Evolutionary conservation across 768 basidiomycete genomes (phyloP).

Genomic region (Sarcodon aspratus): DNA sequence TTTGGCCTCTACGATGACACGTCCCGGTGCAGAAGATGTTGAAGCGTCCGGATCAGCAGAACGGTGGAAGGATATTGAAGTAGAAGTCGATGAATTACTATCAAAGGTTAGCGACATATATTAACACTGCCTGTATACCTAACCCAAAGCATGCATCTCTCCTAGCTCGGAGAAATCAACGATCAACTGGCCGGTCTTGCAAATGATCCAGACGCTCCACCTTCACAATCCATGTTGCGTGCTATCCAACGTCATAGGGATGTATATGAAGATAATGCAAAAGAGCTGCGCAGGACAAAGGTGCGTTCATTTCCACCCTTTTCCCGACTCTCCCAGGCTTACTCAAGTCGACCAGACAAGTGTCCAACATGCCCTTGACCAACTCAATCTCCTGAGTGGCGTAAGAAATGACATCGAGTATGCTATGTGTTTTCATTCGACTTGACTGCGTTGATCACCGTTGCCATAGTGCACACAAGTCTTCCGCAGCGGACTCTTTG

Average conservation of each 20-base stretch:
- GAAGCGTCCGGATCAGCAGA: slow-evolving; percentile 62
- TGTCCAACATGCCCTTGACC: slow-evolving; percentile 72
- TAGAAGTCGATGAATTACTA: slow-evolving; percentile 76
- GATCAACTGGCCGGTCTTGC: slow-evolving; percentile 65
- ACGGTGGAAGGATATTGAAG: slow-evolving; percentile 75
- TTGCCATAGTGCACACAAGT: slow-evolving; percentile 71
- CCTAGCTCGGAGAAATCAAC: slow-evolving; percentile 78
- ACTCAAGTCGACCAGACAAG: slow-evolving; percentile 38
- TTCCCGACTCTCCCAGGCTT: not conserved
- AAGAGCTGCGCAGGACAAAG: slow-evolving; percentile 82
- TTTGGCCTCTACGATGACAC: slow-evolving; percentile 58
- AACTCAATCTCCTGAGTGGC: slow-evolving; percentile 78
- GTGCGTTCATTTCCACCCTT: slow-evolving; percentile 23
- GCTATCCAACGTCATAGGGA: slow-evolving; percentile 87
- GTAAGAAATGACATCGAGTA: slow-evolving; percentile 96
- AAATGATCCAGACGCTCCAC: slow-evolving; percentile 50
- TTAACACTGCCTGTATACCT: slow-evolving; percentile 3
- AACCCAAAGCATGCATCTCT: slow-evolving; percentile 8
- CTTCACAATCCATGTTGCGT: slow-evolving; percentile 78
- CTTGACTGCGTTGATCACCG: not conserved
- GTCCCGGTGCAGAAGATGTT: slow-evolving; percentile 41
- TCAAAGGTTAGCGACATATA: slow-evolving; percentile 47
- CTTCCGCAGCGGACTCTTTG: slow-evolving; percentile 77
- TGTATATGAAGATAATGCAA: slow-evolving; percentile 75
- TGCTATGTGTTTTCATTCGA: slow-evolving; percentile 12